A percentile compares a stretch with the other conserved stretches of the same genome.
phyloP scores from a whole-genome alignment of 257 asterid genomes.

The Solanum virginianum region DNA sequence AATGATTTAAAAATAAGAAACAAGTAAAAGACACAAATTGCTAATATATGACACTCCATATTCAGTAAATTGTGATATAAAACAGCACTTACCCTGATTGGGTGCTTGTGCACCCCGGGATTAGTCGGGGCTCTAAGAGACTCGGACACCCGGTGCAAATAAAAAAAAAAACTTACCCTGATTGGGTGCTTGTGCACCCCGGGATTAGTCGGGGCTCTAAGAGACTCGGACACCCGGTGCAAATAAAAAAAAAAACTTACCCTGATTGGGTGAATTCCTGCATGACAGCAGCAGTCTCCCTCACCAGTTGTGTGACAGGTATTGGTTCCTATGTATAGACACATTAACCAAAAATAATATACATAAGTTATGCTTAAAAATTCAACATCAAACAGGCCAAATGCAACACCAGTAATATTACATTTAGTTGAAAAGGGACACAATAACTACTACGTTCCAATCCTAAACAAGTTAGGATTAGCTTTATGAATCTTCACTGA shows the following conservation, averaged over 20 bases:
- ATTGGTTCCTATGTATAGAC: conserved; percentile 53
- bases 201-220: too few relatives aligned
- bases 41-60: not conserved
- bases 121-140: too few relatives aligned
- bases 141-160: too few relatives aligned
- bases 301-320: conserved; percentile 94
- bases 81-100: conserved; percentile 47
- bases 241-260: conserved; percentile 13
- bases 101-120: too few relatives aligned
- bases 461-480: not conserved
- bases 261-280: conserved; percentile 99
- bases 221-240: too few relatives aligned
- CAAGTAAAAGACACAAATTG: not conserved
- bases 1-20: not conserved
- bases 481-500: not conserved
- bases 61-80: not conserved
- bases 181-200: too few relatives aligned
- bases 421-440: not conserved
- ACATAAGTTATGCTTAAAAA: not conserved
- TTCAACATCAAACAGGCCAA: not conserved
- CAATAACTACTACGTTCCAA: not conserved
- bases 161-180: conserved; percentile 44
- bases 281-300: conserved; percentile 99
- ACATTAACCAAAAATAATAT: not conserved
- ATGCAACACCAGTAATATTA: not conserved